Conservation (phyloP, 139 green algal species). For the Volvox africanus region DNA sequence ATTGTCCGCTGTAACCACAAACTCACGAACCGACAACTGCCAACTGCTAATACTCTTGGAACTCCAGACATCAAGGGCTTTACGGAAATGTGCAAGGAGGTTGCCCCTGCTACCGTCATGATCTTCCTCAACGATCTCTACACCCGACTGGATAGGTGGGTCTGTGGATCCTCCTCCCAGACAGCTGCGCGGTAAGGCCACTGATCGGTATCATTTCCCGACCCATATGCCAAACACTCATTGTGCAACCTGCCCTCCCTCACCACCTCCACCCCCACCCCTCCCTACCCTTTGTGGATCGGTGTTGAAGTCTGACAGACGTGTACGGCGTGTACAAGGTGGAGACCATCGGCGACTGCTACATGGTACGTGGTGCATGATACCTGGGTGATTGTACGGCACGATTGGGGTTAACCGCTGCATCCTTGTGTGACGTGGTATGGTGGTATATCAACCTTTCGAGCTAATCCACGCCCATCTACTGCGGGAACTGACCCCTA, state of each 20-base stretch:
- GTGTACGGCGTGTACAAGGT: slow-evolving; percentile 65
- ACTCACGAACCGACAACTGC: background rate
- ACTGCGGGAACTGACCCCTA: background rate
- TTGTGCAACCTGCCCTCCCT: background rate
- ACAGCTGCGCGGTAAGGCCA: too few relatives aligned
- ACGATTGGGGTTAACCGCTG: too few relatives aligned
- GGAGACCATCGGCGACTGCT: slow-evolving; percentile 69
- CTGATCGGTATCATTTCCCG: too few relatives aligned
- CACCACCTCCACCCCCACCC: background rate
- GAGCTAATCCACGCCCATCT: too few relatives aligned
- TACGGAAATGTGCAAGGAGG: slow-evolving; percentile 49
- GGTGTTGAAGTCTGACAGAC: slow-evolving; percentile 44
- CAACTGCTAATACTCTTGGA: background rate
- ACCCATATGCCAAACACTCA: too few relatives aligned
- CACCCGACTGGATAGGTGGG: slow-evolving; percentile 11
- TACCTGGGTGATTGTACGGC: too few relatives aligned
- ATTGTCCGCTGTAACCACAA: background rate
- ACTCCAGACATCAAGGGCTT: slow-evolving; percentile 49
- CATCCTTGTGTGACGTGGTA: too few relatives aligned
- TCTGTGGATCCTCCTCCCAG: background rate
- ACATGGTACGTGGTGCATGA: slow-evolving; percentile 55
- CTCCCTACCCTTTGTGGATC: background rate
- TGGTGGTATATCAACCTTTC: too few relatives aligned
- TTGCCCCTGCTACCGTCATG: slow-evolving; percentile 40
- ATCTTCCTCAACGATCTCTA: slow-evolving; percentile 61